A percentile compares a stretch with the other conserved stretches of the same genome.
These are phyloP conservation scores for Thermochaetoides thermophila DNA, from an alignment of 495 filamentous ascomycete species.

Conservation along the genomic window DNA sequence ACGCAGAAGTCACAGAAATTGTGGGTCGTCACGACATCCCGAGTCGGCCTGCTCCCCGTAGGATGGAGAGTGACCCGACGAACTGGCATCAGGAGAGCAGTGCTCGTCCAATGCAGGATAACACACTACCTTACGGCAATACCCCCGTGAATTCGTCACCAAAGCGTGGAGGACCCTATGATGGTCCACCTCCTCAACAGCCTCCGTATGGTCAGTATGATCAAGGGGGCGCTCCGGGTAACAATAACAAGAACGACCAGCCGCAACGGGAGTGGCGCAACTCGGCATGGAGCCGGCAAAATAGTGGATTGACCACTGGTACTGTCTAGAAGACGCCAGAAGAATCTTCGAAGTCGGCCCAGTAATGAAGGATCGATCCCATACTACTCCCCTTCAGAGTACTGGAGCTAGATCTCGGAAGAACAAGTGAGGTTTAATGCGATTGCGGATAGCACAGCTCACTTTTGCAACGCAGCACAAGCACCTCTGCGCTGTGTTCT, in stretches of 20 bases:
- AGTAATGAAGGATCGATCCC: no score
- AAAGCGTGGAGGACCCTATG: constrained; percentile 26
- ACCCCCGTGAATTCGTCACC: constrained; percentile 27
- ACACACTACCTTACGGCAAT: constrained; percentile 20
- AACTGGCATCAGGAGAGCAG: constrained; percentile 71
- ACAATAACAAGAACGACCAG: constrained; percentile 11
- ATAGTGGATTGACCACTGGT: constrained; percentile 21
- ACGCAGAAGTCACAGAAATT: constrained; percentile 43
- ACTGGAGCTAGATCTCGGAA: no score
- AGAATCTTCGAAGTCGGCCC: no score
- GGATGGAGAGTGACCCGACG: constrained; percentile 62
- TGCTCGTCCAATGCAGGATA: constrained; percentile 61
- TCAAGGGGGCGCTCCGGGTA: not conserved
- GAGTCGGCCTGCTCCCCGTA: constrained; percentile 33
- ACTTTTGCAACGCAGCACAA: no score
- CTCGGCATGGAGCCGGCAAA: constrained; percentile 33
- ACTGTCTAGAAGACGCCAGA: constrained; percentile 15
- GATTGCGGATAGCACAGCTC: no score
- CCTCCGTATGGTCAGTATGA: constrained; percentile 17
- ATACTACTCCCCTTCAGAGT: no score
- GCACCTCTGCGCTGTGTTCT: no score
- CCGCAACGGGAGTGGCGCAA: constrained; percentile 37
- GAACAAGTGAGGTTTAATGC: no score
- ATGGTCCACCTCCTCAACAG: constrained; percentile 10
- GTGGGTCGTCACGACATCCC: constrained; percentile 31